Conservation (phyloP, 176 grass and related monocot species). For the Typha latifolia region DNA sequence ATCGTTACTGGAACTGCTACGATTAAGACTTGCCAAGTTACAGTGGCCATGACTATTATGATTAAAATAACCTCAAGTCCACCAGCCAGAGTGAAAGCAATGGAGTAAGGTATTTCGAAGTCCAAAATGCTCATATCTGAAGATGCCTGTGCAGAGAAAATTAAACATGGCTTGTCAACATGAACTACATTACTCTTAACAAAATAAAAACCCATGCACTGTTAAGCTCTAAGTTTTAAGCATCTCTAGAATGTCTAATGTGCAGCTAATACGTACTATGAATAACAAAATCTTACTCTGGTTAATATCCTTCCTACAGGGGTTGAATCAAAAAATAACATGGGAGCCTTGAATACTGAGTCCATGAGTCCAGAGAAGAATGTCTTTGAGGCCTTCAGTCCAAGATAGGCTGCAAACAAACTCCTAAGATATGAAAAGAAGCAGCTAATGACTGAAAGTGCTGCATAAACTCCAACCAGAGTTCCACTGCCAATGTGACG, state of each 20-base stretch:
- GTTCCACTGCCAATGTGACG: conserved; percentile 34
- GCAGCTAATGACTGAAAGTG: conserved; percentile 51
- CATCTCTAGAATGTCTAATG: not conserved
- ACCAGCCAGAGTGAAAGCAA: conserved; percentile 46
- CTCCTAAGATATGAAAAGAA: conserved; percentile 58
- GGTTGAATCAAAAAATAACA: conserved; percentile 91
- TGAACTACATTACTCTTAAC: not conserved
- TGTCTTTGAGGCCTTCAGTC: conserved; percentile 75
- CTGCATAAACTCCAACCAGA: conserved; percentile 68
- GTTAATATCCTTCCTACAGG: conserved; percentile 90
- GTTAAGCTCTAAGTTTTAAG: not conserved
- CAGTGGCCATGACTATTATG: conserved; percentile 50
- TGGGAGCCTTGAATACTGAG: conserved; percentile 81
- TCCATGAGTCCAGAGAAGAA: conserved; percentile 75
- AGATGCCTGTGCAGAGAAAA: conserved; percentile 53
- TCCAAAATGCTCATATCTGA: conserved; percentile 94
- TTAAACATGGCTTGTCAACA: not conserved
- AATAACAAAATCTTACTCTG: conserved; percentile 36
- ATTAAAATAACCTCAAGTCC: conserved; percentile 29
- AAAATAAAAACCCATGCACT: not conserved
- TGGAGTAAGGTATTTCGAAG: conserved; percentile 91
- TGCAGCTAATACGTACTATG: not conserved
- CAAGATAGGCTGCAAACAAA: conserved; percentile 33
- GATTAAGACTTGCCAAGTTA: conserved; percentile 79
- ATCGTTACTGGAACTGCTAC: conserved; percentile 66